Evolutionary conservation across 768 basidiomycete genomes (phyloP), one percentile per base, ranked within the genome.

Genomic region (Lepiota venenata): DNA sequence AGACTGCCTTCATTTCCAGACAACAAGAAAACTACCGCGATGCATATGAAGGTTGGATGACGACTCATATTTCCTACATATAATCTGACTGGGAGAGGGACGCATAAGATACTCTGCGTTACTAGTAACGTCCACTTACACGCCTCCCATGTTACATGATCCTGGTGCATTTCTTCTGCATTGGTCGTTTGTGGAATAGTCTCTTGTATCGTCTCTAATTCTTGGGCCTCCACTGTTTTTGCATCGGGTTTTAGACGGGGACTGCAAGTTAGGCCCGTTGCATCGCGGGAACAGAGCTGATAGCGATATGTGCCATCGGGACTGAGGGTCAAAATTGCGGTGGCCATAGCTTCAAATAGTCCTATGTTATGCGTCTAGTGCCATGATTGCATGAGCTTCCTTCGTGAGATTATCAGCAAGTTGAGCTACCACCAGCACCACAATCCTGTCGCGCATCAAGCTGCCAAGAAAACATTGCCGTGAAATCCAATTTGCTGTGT

Each of bases 401-500:
- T 18, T 20, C 21, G 7, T 42, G 6, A 18, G 11, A 4, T 42
- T 7, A 14, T 6, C n/a, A 16, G 18, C 21, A 7, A 18, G 18
- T 61, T 27, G 5, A 35, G 27, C 18, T 3, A 36, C 40, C 29
- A 36, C 53, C 15, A 52, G 25, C 7, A 46, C 4, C 10, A 51
- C 50, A 20, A 29, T 51, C 20, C 50, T 32, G 16, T 27, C 40
- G 6, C n/a, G 0, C 40, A 51, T 43, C n/a, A 47, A 20, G 5
- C 10, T 10, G 43, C 39, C 32, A 27, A 9, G 21, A 16, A 38
- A 20, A 21, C 29, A 47, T 25, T 12, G 40, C 37, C 25, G 27
- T 12, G 14, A 14, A n/a, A 39, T n/a, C 45, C 42, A 32, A 6
- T 43, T 69, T 55, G 53, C 71, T 70, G 63, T 64, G 43, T 64